Percentiles rank a stretch among this genome's conserved stretches.
Conservation (phyloP, 208 protist genomes). For the Crithidia brevicula region DNA sequence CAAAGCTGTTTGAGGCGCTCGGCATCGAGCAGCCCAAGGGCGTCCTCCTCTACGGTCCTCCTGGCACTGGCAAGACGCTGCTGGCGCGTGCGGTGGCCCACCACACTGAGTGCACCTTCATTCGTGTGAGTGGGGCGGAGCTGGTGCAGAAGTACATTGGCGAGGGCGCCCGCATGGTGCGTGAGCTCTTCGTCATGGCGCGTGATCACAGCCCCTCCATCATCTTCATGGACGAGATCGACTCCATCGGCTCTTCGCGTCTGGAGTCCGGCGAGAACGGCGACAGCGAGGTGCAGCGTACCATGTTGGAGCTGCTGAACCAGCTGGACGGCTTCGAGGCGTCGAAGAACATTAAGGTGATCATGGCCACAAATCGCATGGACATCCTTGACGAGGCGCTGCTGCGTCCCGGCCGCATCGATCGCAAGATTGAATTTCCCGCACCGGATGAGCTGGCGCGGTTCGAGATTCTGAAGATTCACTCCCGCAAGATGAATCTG, state of each 20-base stretch:
- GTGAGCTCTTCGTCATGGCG: slow-evolving; percentile 99
- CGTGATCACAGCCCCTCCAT: slow-evolving; percentile 99
- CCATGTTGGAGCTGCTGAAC: slow-evolving; percentile 99
- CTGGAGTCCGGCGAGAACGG: slow-evolving; percentile 89
- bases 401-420: slow-evolving; percentile 99
- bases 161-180: slow-evolving; percentile 99
- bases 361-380: slow-evolving; percentile 99
- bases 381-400: slow-evolving; percentile 99
- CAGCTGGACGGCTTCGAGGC: slow-evolving; percentile 99
- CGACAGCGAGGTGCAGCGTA: slow-evolving; percentile 99
- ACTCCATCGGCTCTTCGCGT: slow-evolving; percentile 97
- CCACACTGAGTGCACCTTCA: slow-evolving; percentile 99
- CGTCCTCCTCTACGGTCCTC: slow-evolving; percentile 98
- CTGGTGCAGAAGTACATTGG: slow-evolving; percentile 99
- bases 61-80: slow-evolving; percentile 98
- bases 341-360: slow-evolving; percentile 99
- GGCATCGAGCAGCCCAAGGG: slow-evolving; percentile 99
- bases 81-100: slow-evolving; percentile 99
- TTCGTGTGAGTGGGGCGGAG: slow-evolving; percentile 99
- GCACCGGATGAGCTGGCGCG: slow-evolving; percentile 93
- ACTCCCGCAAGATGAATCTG: slow-evolving; percentile 99
- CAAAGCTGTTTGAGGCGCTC: slow-evolving; percentile 99
- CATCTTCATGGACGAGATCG: slow-evolving; percentile 99
- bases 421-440: slow-evolving; percentile 99
- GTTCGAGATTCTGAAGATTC: slow-evolving; percentile 99